Conservation (phyloP, 805 yeast species). For the Wickerhamomyces hampshirensis region DNA sequence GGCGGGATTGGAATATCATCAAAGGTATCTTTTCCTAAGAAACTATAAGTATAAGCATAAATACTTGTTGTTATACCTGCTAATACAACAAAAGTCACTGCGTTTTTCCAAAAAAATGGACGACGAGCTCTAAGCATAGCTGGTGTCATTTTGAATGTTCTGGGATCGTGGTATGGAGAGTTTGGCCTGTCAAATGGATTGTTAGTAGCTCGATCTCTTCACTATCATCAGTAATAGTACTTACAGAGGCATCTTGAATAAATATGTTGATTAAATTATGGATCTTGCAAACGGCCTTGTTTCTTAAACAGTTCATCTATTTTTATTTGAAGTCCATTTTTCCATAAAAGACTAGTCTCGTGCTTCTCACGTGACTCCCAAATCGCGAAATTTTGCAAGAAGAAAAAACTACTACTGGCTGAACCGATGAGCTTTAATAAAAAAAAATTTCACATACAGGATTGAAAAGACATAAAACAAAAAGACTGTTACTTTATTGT, state of each 20-base stretch:
- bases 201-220: slow-evolving; percentile 11
- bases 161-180: slow-evolving; percentile 54
- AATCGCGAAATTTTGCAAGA: too few species aligned
- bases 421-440: slow-evolving; percentile 2
- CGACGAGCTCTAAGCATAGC: slow-evolving; percentile 87
- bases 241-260: slow-evolving; percentile 13
- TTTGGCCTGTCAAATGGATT: slow-evolving; percentile 22
- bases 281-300: too few species aligned
- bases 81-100: slow-evolving; percentile 53
- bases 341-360: too few species aligned
- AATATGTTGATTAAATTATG: too few species aligned
- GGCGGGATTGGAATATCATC: slow-evolving; percentile 95
- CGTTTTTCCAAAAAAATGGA: slow-evolving; percentile 79
- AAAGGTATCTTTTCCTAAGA: slow-evolving; percentile 74
- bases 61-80: slow-evolving; percentile 66
- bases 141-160: slow-evolving; percentile 84
- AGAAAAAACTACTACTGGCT: too few species aligned
- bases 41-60: slow-evolving; percentile 58
- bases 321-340: too few species aligned
- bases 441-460: slow-evolving; percentile 5
- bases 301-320: too few species aligned
- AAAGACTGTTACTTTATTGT: too few species aligned
- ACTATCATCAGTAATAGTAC: slow-evolving; percentile 1
- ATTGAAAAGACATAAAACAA: too few species aligned
- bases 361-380: too few species aligned